phyloP scores from a whole-genome alignment of 371 early-diverging fungal species.

The Rhizopus stolonifer region DNA sequence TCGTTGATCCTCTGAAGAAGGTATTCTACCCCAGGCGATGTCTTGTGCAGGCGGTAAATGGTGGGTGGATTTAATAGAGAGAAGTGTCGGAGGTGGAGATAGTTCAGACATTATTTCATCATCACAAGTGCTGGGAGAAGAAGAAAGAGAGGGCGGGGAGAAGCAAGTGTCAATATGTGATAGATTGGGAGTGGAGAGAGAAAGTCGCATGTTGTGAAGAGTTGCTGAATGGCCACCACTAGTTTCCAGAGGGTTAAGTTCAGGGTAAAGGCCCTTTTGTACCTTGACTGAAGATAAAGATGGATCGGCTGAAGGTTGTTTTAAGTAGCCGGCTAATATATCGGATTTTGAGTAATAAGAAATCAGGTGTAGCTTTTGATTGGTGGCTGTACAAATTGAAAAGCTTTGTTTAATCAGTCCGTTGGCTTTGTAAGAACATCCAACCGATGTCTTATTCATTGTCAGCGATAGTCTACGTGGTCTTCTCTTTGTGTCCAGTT shows the following conservation, averaged over 20 bases:
- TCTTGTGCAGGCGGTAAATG: slow-evolving; percentile 34
- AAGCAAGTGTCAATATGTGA: slow-evolving; percentile 16
- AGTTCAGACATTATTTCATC: slow-evolving; percentile 25
- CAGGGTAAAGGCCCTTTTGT: slow-evolving; percentile 68
- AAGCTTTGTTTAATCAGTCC: slow-evolving; percentile 63
- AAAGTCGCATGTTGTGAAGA: slow-evolving; percentile 37
- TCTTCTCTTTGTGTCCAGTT: slow-evolving; percentile 61
- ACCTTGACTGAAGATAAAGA: slow-evolving; percentile 49
- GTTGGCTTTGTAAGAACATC: slow-evolving; percentile 56
- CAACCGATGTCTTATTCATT: slow-evolving; percentile 24
- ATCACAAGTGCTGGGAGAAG: slow-evolving; percentile 33
- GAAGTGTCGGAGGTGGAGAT: slow-evolving; percentile 11
- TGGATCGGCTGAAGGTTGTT: slow-evolving; percentile 56
- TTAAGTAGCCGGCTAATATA: slow-evolving; percentile 52
- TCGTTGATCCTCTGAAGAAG: slow-evolving; percentile 51
- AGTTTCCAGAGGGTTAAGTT: slow-evolving; percentile 51
- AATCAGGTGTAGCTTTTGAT: slow-evolving; percentile 83
- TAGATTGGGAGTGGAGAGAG: slow-evolving; percentile 13
- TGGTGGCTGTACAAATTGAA: slow-evolving; percentile 70
- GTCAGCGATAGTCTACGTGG: slow-evolving; percentile 36
- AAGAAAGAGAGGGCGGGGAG: slow-evolving; percentile 40
- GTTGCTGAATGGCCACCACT: slow-evolving; percentile 50
- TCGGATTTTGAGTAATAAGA: slow-evolving; percentile 84
- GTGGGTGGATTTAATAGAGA: background rate
- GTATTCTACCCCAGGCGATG: slow-evolving; percentile 44